These are phyloP conservation scores for Aspergillus spinulosporus DNA, from an alignment of 2,329 filamentous ascomycete species.

Conservation along the genomic window DNA sequence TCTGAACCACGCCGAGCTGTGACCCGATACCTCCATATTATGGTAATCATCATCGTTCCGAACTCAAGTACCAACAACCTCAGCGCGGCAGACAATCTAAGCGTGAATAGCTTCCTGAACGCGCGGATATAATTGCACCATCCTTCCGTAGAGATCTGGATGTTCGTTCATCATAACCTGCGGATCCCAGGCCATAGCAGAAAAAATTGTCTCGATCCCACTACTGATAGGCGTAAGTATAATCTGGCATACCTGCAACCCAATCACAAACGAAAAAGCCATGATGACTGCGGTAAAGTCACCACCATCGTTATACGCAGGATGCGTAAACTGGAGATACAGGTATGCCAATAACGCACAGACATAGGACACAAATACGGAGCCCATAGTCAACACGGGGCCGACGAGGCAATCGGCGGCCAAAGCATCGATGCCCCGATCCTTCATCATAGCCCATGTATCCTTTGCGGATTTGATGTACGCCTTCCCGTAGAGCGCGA, in stretches of 20 bases:
- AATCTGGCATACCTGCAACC: slow-evolving; percentile 83
- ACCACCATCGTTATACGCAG: slow-evolving; percentile 69
- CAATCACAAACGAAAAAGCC: slow-evolving; percentile 84
- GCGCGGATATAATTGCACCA: slow-evolving; percentile 80
- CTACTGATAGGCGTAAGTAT: slow-evolving; percentile 85
- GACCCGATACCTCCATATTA: background rate
- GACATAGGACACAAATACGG: slow-evolving; percentile 78
- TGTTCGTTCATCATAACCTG: slow-evolving; percentile 75
- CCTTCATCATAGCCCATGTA: slow-evolving; percentile 87
- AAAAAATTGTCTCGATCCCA: slow-evolving; percentile 90
- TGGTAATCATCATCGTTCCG: background rate
- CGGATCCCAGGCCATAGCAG: slow-evolving; percentile 68
- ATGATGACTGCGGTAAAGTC: slow-evolving; percentile 74
- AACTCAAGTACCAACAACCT: too few species aligned
- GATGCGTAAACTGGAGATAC: slow-evolving; percentile 81
- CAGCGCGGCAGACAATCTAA: background rate
- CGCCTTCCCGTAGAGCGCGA: slow-evolving; percentile 86
- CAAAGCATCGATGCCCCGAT: slow-evolving; percentile 85
- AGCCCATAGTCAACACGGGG: slow-evolving; percentile 71
- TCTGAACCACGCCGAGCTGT: too few species aligned
- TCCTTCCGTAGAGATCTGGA: slow-evolving; percentile 73
- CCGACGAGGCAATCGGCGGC: slow-evolving; percentile 84
- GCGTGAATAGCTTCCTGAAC: slow-evolving; percentile 76
- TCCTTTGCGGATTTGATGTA: slow-evolving; percentile 86
- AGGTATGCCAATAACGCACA: slow-evolving; percentile 80